Evolutionary conservation across 129 eudicot genomes (phyloP).

Genomic region (Tanacetum coccineum): DNA sequence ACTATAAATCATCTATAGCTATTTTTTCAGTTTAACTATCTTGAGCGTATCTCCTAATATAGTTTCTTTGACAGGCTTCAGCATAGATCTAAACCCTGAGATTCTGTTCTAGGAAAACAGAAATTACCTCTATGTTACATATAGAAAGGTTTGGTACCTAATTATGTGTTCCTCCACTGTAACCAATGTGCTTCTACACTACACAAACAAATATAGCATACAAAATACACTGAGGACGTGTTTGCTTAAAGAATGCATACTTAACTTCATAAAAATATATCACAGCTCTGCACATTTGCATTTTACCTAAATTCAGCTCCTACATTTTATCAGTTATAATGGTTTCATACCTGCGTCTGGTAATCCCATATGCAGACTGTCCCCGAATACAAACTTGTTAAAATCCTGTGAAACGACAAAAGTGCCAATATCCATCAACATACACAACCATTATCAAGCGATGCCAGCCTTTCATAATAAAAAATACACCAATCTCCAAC

Average conservation of each 20-base stretch:
- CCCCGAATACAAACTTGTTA: slow-evolving; percentile 83
- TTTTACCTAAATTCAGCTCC: slow-evolving; percentile 1
- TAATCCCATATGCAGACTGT: slow-evolving; percentile 84
- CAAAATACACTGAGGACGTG: too few relatives aligned
- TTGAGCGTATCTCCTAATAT: background rate
- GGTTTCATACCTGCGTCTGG: slow-evolving; percentile 71
- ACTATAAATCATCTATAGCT: too few relatives aligned
- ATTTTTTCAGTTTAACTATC: background rate
- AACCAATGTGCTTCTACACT: too few relatives aligned
- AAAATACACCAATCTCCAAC: background rate
- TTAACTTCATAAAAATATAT: background rate
- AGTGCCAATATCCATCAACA: background rate
- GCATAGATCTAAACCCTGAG: background rate
- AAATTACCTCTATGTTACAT: too few relatives aligned
- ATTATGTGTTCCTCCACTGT: too few relatives aligned
- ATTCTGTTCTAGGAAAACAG: too few relatives aligned
- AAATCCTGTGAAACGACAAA: slow-evolving; percentile 49
- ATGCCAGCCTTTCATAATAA: background rate
- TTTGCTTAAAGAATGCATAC: too few relatives aligned
- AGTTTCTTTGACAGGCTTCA: background rate
- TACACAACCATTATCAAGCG: background rate
- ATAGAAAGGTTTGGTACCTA: too few relatives aligned
- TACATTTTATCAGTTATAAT: slow-evolving; percentile 2
- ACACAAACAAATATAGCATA: too few relatives aligned
- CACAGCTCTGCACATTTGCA: background rate